Evolutionary conservation across 2,329 filamentous ascomycete species (phyloP).

Genomic region (Trichophyton verrucosum): DNA sequence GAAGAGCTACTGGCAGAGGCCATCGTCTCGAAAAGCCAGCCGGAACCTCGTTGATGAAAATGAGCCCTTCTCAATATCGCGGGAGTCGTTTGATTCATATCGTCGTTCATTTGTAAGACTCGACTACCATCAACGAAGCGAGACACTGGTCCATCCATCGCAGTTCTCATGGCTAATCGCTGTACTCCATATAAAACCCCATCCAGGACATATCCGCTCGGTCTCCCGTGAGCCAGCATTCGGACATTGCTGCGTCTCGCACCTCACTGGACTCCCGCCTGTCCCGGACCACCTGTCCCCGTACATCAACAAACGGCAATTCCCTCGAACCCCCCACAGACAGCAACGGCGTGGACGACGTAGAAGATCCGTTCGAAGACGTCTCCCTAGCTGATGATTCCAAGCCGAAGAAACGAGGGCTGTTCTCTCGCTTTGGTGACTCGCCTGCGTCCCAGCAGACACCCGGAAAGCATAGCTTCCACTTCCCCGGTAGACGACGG

Average conservation of each 20-base stretch:
- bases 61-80: slow-evolving; percentile 87
- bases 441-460: slow-evolving; percentile 19
- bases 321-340: slow-evolving; percentile 48
- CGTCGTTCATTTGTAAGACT: slow-evolving; percentile 76
- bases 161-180: background rate
- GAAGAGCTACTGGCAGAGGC: slow-evolving; percentile 61
- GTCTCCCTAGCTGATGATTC: slow-evolving; percentile 72
- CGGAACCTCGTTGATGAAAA: slow-evolving; percentile 62
- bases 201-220: slow-evolving; percentile 76
- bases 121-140: background rate
- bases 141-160: background rate
- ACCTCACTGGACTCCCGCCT: slow-evolving; percentile 70
- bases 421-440: slow-evolving; percentile 64
- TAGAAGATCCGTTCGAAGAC: slow-evolving; percentile 75
- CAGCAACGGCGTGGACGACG: slow-evolving; percentile 34
- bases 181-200: background rate
- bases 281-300: slow-evolving; percentile 49
- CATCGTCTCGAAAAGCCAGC: slow-evolving; percentile 38
- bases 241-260: slow-evolving; percentile 50
- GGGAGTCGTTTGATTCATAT: slow-evolving; percentile 96
- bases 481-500: slow-evolving; percentile 59
- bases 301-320: slow-evolving; percentile 47
- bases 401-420: slow-evolving; percentile 61
- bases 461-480: slow-evolving; percentile 45
- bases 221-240: slow-evolving; percentile 53